Conservation (phyloP, 805 yeast genomes). For the Grigorovia jiainica region DNA sequence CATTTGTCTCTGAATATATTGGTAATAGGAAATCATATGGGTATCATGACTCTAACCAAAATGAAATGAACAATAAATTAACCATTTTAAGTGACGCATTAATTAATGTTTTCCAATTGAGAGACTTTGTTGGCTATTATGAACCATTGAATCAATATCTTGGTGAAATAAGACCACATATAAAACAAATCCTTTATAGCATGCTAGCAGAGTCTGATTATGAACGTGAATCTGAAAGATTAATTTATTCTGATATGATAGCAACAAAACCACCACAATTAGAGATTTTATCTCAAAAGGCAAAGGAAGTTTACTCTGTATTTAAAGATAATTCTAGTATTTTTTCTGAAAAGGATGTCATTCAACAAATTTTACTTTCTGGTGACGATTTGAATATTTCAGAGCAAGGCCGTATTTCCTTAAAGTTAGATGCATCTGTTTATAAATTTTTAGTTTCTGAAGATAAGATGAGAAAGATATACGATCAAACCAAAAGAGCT, state of each 20-base stretch:
- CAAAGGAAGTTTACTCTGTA: constrained; percentile 35
- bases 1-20: constrained; percentile 19
- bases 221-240: constrained; percentile 20
- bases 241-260: constrained; percentile 27
- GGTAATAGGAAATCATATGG: constrained; percentile 19
- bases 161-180: constrained; percentile 21
- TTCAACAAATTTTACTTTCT: constrained; percentile 36
- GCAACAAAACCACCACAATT: constrained; percentile 12
- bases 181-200: constrained; percentile 18
- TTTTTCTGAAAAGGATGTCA: constrained; percentile 46
- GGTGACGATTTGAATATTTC: constrained; percentile 34
- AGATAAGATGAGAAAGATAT: constrained; percentile 46
- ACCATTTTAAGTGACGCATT: constrained; percentile 13
- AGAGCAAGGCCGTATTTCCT: constrained; percentile 24
- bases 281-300: constrained; percentile 20
- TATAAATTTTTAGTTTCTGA: constrained; percentile 39
- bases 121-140: constrained; percentile 21
- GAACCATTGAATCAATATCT: constrained; percentile 29
- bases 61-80: constrained; percentile 11
- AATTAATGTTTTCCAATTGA: constrained; percentile 20
- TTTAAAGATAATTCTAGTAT: constrained; percentile 35
- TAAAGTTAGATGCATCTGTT: constrained; percentile 50
- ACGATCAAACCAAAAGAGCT: constrained; percentile 74
- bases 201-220: constrained; percentile 23
- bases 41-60: constrained; percentile 3